Evolutionary conservation across 805 yeast genomes (phyloP).

Genomic region (Huiozyma sinensis): DNA sequence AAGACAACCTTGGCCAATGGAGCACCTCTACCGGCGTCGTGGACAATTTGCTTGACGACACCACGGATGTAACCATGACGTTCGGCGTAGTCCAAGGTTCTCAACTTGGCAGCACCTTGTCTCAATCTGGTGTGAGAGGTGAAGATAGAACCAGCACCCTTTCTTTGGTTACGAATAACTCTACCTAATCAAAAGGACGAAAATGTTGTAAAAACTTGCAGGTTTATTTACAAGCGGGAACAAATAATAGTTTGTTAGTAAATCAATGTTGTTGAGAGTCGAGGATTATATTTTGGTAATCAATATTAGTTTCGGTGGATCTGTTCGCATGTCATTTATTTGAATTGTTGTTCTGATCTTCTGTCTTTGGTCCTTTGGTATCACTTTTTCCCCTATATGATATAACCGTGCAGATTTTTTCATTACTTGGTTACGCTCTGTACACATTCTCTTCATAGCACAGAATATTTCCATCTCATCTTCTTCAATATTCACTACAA

Average conservation of each 20-base stretch:
- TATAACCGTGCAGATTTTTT: no score
- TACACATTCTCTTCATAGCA: no score
- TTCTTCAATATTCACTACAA: no score
- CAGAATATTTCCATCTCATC: no score
- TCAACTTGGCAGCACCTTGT: constrained; percentile 99
- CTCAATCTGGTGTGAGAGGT: constrained; percentile 99
- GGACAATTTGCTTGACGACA: constrained; percentile 95
- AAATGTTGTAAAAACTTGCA: neutral
- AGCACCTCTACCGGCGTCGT: constrained; percentile 99
- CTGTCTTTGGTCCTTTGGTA: no score
- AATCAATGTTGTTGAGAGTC: neutral
- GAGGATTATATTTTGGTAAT: neutral
- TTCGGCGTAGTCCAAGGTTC: constrained; percentile 98
- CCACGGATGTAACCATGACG: constrained; percentile 99
- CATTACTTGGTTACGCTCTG: no score
- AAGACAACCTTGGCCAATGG: constrained; percentile 97
- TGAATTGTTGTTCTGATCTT: constrained; percentile 1
- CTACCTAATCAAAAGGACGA: constrained; percentile 50
- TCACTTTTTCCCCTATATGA: no score
- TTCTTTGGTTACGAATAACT: constrained; percentile 99
- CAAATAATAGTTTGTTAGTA: neutral
- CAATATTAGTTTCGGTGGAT: neutral
- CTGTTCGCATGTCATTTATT: neutral
- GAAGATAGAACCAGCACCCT: constrained; percentile 99
- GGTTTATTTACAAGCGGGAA: neutral